A percentile compares a stretch with the other conserved stretches of the same genome.
These are phyloP conservation scores for Talaromyces islandicus DNA, from an alignment of 2,329 filamentous ascomycete species.

Conservation along the genomic window DNA sequence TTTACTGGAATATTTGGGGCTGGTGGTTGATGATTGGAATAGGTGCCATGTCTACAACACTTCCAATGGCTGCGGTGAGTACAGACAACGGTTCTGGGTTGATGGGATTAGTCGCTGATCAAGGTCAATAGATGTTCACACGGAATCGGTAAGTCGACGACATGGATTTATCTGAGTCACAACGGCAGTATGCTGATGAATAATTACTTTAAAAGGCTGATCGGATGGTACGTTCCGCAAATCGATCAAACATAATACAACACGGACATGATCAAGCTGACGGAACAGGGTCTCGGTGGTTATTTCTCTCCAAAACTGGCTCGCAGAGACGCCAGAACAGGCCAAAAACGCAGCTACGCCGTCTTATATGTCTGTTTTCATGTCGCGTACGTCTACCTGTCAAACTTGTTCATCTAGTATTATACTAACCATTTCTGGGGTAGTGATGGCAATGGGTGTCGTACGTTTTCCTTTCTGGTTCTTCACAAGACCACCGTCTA, in stretches of 20 bases:
- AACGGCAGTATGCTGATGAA: not conserved
- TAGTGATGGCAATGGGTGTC: slow-evolving; percentile 56
- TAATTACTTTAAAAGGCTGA: slow-evolving; percentile 43
- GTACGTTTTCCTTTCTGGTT: slow-evolving; percentile 27
- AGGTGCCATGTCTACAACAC: slow-evolving; percentile 65
- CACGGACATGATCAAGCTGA: not conserved
- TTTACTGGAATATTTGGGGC: not conserved
- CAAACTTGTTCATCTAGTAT: not conserved
- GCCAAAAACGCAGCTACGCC: slow-evolving; percentile 62
- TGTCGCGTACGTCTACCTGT: slow-evolving; percentile 60
- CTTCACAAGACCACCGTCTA: not conserved
- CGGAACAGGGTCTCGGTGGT: slow-evolving; percentile 40
- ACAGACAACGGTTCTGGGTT: not conserved
- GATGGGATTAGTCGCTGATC: slow-evolving; percentile 15
- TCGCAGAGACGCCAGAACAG: slow-evolving; percentile 44
- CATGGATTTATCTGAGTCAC: not conserved
- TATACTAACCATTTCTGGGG: not conserved
- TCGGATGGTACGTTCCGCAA: slow-evolving; percentile 50
- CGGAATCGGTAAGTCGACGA: slow-evolving; percentile 64
- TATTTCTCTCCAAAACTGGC: slow-evolving; percentile 43
- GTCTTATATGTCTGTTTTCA: slow-evolving; percentile 67
- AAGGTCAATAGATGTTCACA: slow-evolving; percentile 66
- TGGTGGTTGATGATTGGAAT: not conserved
- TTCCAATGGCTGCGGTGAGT: slow-evolving; percentile 84
- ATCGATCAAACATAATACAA: not conserved